These are phyloP conservation scores for Hymenotorrendiella dingleyae DNA, from an alignment of 2,329 filamentous ascomycete genomes.

Conservation along the genomic window DNA sequence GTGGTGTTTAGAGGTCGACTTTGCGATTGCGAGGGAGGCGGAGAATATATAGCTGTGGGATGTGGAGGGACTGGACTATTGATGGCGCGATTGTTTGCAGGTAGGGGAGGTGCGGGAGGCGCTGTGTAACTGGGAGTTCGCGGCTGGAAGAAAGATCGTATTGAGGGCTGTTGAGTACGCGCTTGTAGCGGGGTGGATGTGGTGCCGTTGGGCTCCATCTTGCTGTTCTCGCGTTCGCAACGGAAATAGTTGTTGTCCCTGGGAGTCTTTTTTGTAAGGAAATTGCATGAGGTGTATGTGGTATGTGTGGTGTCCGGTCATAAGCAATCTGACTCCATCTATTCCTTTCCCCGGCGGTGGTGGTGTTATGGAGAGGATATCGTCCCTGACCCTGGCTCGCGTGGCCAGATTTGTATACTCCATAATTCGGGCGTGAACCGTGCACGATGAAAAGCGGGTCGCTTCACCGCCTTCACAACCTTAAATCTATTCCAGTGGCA, in stretches of 20 bases:
- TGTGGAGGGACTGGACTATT: neutral
- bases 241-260: neutral
- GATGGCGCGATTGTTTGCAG: conserved; percentile 7
- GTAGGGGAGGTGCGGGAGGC: conserved; percentile 32
- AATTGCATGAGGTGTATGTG: neutral
- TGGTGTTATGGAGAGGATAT: too few relatives aligned
- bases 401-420: conserved; percentile 1
- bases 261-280: too few relatives aligned
- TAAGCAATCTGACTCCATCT: too few relatives aligned
- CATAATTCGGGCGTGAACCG: too few relatives aligned
- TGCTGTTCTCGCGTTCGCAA: neutral
- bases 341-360: too few relatives aligned
- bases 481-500: conserved; percentile 9
- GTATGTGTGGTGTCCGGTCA: neutral
- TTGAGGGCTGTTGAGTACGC: conserved; percentile 45
- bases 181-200: conserved; percentile 4
- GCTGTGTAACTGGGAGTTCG: conserved; percentile 40
- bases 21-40: conserved; percentile 17
- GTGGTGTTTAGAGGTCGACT: conserved; percentile 15
- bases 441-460: too few relatives aligned
- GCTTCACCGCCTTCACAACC: conserved; percentile 12
- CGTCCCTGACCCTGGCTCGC: neutral
- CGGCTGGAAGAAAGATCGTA: conserved; percentile 57
- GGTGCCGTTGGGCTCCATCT: conserved; percentile 6
- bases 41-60: conserved; percentile 8